phyloP scores from a whole-genome alignment of 495 filamentous ascomycete species.

The Tuber melanosporum region DNA sequence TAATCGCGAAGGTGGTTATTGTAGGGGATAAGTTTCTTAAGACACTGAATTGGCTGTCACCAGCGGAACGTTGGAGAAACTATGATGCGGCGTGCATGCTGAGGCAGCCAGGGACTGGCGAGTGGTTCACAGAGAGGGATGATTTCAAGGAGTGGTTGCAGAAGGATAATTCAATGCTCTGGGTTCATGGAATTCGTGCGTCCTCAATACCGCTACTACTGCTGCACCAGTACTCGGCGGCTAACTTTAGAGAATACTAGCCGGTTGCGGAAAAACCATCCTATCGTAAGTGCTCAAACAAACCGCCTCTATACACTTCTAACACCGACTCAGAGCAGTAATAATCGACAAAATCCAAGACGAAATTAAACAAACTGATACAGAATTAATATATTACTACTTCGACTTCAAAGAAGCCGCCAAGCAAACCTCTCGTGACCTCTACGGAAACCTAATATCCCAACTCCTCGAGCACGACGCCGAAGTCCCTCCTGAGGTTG shows the following conservation, averaged over 20 bases:
- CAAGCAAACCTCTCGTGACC: constrained; percentile 2
- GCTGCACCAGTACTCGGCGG: not conserved
- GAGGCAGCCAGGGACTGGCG: constrained; percentile 26
- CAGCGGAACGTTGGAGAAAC: constrained; percentile 13
- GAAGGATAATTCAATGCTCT: constrained; percentile 19
- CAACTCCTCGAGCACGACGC: constrained; percentile 13
- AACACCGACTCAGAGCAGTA: constrained; percentile 6
- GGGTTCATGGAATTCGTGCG: constrained; percentile 37
- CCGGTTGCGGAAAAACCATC: not conserved
- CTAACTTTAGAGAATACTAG: not conserved
- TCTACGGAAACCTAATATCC: constrained; percentile 15
- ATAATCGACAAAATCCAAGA: constrained; percentile 20
- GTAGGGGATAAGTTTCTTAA: constrained; percentile 2
- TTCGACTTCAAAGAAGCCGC: constrained; percentile 15
- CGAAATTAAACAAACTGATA: not conserved
- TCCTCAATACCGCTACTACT: not conserved
- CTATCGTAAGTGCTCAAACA: constrained; percentile 3
- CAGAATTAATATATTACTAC: constrained; percentile 13
- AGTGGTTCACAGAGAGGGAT: constrained; percentile 23
- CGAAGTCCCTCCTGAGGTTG: constrained; percentile 11
- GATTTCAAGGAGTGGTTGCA: constrained; percentile 23
- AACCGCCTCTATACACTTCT: not conserved
- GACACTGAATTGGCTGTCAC: constrained; percentile 14
- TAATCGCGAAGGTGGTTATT: not conserved
- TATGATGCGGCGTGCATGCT: constrained; percentile 17